Percentiles rank a stretch among this genome's conserved stretches.
Evolutionary conservation across 805 yeast genomes (phyloP).

Genomic region (Cyberlindnera maritima): DNA sequence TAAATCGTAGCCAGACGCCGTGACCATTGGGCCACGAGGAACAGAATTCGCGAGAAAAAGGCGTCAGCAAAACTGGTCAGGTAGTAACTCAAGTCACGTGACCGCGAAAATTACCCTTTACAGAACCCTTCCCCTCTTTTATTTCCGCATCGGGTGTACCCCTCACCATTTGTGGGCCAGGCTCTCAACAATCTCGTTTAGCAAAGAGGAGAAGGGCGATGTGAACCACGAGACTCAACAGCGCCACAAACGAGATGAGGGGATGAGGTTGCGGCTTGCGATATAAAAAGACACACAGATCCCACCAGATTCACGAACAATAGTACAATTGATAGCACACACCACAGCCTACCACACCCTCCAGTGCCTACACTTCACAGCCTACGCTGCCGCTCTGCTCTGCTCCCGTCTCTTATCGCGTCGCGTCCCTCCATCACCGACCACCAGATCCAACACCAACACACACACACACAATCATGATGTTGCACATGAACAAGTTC

Average conservation of each 20-base stretch:
- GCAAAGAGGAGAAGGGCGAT: not conserved
- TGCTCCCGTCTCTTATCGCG: too few relatives aligned
- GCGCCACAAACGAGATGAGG: slow-evolving; percentile 3
- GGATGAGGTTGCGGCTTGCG: not conserved
- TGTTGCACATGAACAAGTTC: slow-evolving; percentile 24
- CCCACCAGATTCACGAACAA: not conserved
- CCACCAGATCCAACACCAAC: not conserved
- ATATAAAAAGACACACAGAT: not conserved
- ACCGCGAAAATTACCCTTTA: not conserved
- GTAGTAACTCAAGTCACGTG: too few relatives aligned
- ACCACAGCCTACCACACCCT: too few relatives aligned
- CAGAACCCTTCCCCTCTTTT: slow-evolving; percentile 1
- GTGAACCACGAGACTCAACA: slow-evolving; percentile 2
- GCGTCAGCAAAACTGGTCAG: too few relatives aligned
- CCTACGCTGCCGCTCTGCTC: not conserved
- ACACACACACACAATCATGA: not conserved
- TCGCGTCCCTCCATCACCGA: not conserved
- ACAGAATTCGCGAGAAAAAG: slow-evolving; percentile 30
- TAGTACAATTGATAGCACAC: not conserved
- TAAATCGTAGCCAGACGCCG: slow-evolving; percentile 70
- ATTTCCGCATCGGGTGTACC: slow-evolving; percentile 8
- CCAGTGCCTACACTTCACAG: too few relatives aligned
- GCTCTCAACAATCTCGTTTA: not conserved
- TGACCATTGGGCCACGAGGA: slow-evolving; percentile 78
- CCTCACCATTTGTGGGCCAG: slow-evolving; percentile 3